Conservation (phyloP, 192 early-diverging fungal species). For the Lobosporangium transversale region DNA sequence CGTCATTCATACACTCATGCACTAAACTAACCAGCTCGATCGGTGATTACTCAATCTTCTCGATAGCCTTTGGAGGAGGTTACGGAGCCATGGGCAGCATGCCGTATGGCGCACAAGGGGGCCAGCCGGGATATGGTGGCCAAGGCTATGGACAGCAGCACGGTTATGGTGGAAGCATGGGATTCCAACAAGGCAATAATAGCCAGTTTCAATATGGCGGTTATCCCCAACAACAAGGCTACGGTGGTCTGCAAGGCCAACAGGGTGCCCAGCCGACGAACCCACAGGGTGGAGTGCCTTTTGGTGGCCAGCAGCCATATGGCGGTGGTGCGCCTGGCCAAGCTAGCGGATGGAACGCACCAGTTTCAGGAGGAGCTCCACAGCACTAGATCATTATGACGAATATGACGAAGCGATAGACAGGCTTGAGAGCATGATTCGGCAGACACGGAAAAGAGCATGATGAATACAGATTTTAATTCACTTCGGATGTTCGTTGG, state of each 20-base stretch:
- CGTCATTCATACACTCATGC: neutral
- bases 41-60: neutral
- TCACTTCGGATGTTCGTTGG: too few species aligned
- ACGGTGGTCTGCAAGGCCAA: neutral
- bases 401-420: neutral
- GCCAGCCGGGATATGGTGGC: conserved; percentile 16
- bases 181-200: conserved; percentile 14
- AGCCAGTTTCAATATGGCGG: conserved; percentile 26
- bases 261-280: conserved; percentile 1
- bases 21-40: neutral
- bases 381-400: neutral
- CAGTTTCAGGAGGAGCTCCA: conserved; percentile 1
- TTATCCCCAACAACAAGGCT: conserved; percentile 17
- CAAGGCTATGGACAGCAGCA: conserved; percentile 25
- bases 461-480: too few species aligned
- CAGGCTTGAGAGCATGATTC: neutral
- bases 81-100: conserved; percentile 17
- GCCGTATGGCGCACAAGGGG: conserved; percentile 27
- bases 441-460: too few species aligned
- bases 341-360: conserved; percentile 13
- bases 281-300: neutral
- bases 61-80: conserved; percentile 37
- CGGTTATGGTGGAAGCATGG: conserved; percentile 9
- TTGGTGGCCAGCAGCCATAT: conserved; percentile 22
- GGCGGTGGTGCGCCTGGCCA: conserved; percentile 3